Evolutionary conservation across 2,329 filamentous ascomycete species (phyloP), one percentile per base, ranked within the genome.

Genomic region (Aaosphaeria pasadenensis): DNA sequence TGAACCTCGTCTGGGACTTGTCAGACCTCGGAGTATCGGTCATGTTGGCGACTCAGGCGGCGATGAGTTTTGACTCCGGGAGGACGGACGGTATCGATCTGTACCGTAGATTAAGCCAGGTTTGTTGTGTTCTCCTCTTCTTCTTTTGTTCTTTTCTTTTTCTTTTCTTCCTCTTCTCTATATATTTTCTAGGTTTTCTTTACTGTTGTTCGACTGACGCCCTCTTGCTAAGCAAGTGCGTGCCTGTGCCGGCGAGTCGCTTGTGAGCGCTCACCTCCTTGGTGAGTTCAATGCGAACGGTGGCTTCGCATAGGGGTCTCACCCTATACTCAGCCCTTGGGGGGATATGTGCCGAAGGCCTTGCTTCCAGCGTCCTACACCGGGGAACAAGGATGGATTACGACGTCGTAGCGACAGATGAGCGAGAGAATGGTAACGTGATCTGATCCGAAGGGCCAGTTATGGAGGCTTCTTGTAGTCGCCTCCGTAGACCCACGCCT

Each of bases 401-500:
- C 39, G 48, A 28, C n/a, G 33, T 48, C 42, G 50, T 46, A 52
- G 56, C 47, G 51, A 57, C 49, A 54, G 50, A 47, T 24, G 17
- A 24, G 17, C 17, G 17, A 24, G 33, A 44, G 17, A 24, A 24
- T 24, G 17, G 17, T 24, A 24, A 24, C 17, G 17, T n/a, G 33
- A 36, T 36, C 9, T 36, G 33, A n/a, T 36, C n/a, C 33, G 9
- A 36, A 36, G 72, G 71, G 63, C 79, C 74, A 92, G 77, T 96
- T 97, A 97, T 81, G 92, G 92, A 72, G 94, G 92, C 78, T 95
- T 92, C 80, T 91, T 94, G 81, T 69, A 68, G 57, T 94, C 89
- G 79, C 91, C 89, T 87, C 92, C 91, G 75, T 92, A 92, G 85
- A 95, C 91, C 91, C 91, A 89, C 81, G 86, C 85, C 72, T 86